Conservation (phyloP, 768 basidiomycete genomes). For the Kwoniella mangroviensis region DNA sequence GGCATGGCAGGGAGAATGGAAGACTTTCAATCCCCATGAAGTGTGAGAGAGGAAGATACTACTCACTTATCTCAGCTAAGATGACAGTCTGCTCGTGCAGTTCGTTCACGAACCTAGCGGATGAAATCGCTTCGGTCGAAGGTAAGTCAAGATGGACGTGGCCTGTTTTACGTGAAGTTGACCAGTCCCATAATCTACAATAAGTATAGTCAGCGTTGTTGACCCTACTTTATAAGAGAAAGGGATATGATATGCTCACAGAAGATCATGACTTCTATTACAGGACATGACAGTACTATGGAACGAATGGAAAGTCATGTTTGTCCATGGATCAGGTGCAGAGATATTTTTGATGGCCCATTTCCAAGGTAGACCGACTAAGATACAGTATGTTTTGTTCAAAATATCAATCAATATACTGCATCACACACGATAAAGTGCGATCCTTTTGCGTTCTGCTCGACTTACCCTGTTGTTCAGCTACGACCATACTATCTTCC, state of each 20-base stretch:
- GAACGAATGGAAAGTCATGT: conserved; percentile 42
- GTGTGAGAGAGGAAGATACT: neutral
- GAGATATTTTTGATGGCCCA: conserved; percentile 46
- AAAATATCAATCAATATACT: no score
- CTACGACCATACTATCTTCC: conserved; percentile 47
- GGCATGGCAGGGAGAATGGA: neutral
- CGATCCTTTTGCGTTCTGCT: neutral
- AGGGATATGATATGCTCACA: conserved; percentile 22
- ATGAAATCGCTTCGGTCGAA: conserved; percentile 26
- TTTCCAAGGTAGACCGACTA: conserved; percentile 50
- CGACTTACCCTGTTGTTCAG: conserved; percentile 49
- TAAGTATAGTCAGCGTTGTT: neutral
- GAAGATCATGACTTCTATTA: conserved; percentile 31
- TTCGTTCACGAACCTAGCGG: conserved; percentile 49
- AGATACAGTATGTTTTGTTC: neutral
- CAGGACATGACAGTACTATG: conserved; percentile 34
- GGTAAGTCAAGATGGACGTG: conserved; percentile 32
- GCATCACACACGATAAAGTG: neutral
- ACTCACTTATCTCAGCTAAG: conserved; percentile 48
- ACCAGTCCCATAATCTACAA: conserved; percentile 48
- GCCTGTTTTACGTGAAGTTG: conserved; percentile 33
- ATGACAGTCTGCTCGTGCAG: conserved; percentile 43
- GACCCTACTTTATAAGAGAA: neutral
- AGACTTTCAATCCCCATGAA: no score
- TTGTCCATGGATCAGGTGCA: conserved; percentile 41